phyloP scores from a whole-genome alignment of 164 flowering plant genomes.

The Paratinospora sagittata region DNA sequence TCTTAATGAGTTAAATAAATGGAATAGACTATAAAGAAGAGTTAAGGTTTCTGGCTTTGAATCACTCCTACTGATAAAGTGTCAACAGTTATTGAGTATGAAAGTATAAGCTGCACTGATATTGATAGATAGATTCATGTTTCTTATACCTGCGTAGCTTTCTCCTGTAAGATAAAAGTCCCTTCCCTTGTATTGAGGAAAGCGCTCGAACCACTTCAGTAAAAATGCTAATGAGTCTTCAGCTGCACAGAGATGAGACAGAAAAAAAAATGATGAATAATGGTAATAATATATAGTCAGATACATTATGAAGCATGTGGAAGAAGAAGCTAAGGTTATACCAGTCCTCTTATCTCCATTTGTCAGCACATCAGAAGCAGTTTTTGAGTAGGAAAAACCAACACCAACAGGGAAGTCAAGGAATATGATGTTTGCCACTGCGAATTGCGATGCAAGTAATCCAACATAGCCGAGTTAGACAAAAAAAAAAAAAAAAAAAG shows the following conservation, averaged over 20 bases:
- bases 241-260: neutral
- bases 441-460: neutral
- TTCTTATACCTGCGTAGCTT: conserved; percentile 23
- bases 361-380: neutral
- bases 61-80: no score
- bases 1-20: no score
- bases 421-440: neutral
- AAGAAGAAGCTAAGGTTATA: no score
- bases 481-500: no score
- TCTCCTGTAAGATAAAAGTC: conserved; percentile 13
- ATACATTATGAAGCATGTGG: no score
- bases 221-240: neutral
- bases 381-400: conserved; percentile 25
- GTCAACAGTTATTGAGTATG: no score
- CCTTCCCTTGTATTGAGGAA: conserved; percentile 8
- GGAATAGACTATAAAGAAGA: no score
- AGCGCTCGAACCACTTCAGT: neutral
- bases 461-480: neutral
- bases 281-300: no score
- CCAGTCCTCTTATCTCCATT: neutral
- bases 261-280: no score
- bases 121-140: no score
- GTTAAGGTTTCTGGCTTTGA: no score
- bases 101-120: no score
- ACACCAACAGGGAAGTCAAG: conserved; percentile 58